Percentiles rank a stretch among this genome's conserved stretches.
Conservation (phyloP, 306 rosid species). For the Glycine latifolia region DNA sequence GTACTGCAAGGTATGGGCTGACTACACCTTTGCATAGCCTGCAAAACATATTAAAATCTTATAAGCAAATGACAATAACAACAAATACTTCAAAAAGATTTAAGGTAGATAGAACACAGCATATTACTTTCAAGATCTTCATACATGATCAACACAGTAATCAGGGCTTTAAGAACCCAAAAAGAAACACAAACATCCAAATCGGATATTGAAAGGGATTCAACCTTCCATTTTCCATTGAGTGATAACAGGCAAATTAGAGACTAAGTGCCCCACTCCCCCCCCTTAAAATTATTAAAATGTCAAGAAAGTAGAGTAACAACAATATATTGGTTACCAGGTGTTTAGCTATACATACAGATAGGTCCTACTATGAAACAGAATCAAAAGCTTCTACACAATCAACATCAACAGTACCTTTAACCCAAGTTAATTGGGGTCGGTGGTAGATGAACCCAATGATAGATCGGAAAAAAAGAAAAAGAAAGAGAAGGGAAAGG, state of each 20-base stretch:
- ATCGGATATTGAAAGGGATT: constrained; percentile 17
- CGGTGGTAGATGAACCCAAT: no score
- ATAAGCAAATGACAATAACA: constrained; percentile 13
- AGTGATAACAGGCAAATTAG: constrained; percentile 17
- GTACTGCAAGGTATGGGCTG: constrained; percentile 93
- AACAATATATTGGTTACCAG: constrained; percentile 1
- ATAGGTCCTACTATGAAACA: constrained; percentile 26
- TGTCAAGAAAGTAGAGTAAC: not conserved
- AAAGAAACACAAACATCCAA: constrained; percentile 37
- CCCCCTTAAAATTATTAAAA: not conserved
- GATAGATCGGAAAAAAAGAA: no score
- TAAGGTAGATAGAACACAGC: constrained; percentile 22
- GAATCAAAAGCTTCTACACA: constrained; percentile 1
- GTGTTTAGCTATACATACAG: constrained; percentile 8
- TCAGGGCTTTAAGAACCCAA: not conserved
- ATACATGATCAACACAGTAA: constrained; percentile 32
- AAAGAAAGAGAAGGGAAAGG: no score
- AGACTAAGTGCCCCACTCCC: constrained; percentile 13
- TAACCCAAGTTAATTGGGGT: no score
- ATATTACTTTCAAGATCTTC: constrained; percentile 20
- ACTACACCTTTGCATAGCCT: constrained; percentile 89
- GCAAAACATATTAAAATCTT: constrained; percentile 37
- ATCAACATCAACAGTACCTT: no score
- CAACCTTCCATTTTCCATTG: constrained; percentile 12
- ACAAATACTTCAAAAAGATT: constrained; percentile 24